Evolutionary conservation across 352 stramenopile species (phyloP).

Genomic region (Globisporangium uncinulatum): DNA sequence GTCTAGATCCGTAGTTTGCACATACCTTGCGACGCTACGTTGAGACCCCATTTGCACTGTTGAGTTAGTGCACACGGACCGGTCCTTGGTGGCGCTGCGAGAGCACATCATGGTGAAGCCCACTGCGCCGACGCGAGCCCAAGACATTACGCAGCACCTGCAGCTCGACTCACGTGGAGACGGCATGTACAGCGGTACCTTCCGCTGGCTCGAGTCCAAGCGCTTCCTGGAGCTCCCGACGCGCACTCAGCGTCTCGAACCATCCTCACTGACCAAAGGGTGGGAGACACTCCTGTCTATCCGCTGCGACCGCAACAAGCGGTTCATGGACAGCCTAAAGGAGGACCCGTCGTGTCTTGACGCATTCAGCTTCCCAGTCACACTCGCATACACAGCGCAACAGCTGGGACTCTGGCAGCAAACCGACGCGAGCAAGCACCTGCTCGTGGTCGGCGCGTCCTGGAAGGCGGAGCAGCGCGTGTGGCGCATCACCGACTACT

Average conservation of each 20-base stretch:
- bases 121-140: neutral
- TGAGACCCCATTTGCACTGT: no score
- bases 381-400: conserved; percentile 37
- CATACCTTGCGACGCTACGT: neutral
- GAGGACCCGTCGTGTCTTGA: conserved; percentile 68
- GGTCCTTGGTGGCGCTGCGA: no score
- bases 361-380: conserved; percentile 68
- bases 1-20: no score
- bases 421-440: conserved; percentile 11
- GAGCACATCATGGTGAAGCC: conserved; percentile 1
- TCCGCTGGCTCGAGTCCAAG: conserved; percentile 71
- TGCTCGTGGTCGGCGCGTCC: conserved; percentile 57
- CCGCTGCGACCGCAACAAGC: conserved; percentile 12
- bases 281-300: conserved; percentile 53
- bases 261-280: conserved; percentile 7
- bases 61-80: no score
- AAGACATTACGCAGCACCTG: conserved; percentile 20
- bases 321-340: conserved; percentile 33
- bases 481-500: conserved; percentile 63
- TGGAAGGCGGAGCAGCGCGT: conserved; percentile 70
- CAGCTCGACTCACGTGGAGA: conserved; percentile 61
- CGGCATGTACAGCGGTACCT: conserved; percentile 77
- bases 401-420: conserved; percentile 23
- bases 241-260: neutral
- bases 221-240: conserved; percentile 35